Conservation (phyloP, 2,329 filamentous ascomycete species). For the Pestalotiopsis sp. region DNA sequence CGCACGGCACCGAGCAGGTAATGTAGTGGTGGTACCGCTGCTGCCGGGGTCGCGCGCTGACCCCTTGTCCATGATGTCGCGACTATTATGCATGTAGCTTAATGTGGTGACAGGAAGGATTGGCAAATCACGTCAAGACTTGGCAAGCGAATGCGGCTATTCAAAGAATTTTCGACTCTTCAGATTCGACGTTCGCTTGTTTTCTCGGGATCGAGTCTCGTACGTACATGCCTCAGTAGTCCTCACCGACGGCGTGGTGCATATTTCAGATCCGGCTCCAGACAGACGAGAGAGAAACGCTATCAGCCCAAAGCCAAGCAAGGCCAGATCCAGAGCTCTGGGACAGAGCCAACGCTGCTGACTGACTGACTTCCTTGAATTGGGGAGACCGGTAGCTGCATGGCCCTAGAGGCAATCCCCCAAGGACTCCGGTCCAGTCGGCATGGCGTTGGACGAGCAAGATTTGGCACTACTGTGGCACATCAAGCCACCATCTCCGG, state of each 20-base stretch:
- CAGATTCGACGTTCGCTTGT: background rate
- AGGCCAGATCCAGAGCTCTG: background rate
- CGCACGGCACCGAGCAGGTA: background rate
- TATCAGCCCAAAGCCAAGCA: background rate
- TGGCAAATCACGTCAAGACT: background rate
- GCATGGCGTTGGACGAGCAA: background rate
- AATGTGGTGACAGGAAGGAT: background rate
- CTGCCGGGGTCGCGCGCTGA: background rate
- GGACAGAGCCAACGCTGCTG: background rate
- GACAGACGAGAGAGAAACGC: background rate
- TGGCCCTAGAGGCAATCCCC: constrained; percentile 11
- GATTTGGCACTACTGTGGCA: constrained; percentile 4
- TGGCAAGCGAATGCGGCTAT: background rate
- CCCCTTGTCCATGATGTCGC: background rate
- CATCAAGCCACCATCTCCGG: background rate
- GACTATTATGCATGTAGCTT: background rate
- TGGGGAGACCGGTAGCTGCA: constrained; percentile 23
- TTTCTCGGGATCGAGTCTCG: background rate
- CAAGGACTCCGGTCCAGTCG: constrained; percentile 13
- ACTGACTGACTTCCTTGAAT: background rate
- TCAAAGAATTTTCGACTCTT: background rate
- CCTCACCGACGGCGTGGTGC: background rate
- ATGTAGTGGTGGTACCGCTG: background rate
- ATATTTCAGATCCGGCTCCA: background rate
- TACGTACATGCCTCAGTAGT: background rate